These are phyloP conservation scores for Punctularia strigosozonata DNA, from an alignment of 768 basidiomycete species.

Conservation along the genomic window DNA sequence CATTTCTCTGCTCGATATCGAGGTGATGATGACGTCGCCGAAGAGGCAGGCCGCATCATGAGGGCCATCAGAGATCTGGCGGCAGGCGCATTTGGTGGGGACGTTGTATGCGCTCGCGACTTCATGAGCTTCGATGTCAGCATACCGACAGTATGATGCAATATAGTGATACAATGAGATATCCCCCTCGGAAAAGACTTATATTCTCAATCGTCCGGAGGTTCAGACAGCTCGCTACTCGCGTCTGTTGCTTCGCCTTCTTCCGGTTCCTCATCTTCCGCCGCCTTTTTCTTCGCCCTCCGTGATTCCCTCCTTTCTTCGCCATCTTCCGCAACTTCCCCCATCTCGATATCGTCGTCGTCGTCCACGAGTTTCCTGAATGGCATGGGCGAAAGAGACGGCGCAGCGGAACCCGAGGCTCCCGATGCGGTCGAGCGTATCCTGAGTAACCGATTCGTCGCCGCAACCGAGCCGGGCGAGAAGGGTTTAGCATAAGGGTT, in stretches of 20 bases:
- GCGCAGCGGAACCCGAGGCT: conserved; percentile 8
- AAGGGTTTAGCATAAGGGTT: conserved; percentile 22
- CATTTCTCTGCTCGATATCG: conserved; percentile 80
- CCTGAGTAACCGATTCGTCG: conserved; percentile 7
- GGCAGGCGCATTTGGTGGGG: conserved; percentile 35
- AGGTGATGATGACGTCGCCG: conserved; percentile 44
- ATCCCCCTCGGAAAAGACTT: conserved; percentile 3
- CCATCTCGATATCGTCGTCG: conserved; percentile 81
- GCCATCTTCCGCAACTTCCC: conserved; percentile 74
- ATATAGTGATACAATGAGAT: conserved; percentile 12
- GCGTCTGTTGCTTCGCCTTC: conserved; percentile 81
- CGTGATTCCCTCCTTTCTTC: conserved; percentile 3
- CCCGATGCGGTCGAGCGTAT: conserved; percentile 4
- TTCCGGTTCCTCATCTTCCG: conserved; percentile 60
- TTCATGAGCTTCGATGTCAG: conserved; percentile 58
- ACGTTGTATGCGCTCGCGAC: conserved; percentile 62
- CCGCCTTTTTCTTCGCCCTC: conserved; percentile 33
- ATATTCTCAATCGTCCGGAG: conserved; percentile 40
- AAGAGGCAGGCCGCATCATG: conserved; percentile 45
- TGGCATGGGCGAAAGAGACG: conserved; percentile 6
- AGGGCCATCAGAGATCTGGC: conserved; percentile 49
- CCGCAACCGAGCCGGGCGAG: conserved; percentile 17
- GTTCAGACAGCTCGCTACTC: conserved; percentile 69
- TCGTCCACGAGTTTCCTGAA: conserved; percentile 11
- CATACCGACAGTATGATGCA: conserved; percentile 12